Evolutionary conservation across 768 basidiomycete species (phyloP), one percentile per base, ranked within the genome.

Genomic region (Amanita exitialis): DNA sequence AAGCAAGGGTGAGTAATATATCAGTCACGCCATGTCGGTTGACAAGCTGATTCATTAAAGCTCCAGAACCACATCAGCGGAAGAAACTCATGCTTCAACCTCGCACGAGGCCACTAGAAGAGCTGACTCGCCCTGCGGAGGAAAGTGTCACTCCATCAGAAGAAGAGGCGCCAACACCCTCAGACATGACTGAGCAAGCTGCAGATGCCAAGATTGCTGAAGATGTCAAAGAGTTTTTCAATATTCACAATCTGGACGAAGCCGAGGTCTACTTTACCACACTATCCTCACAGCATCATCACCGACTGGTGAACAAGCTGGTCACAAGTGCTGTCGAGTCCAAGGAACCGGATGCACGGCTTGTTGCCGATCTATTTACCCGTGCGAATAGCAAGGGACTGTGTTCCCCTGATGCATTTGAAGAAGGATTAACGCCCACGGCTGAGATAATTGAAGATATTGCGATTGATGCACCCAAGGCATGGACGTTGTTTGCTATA

Each of bases 401-500:
- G 27, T 80, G 83, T 56, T 71, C 79, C 1, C 45, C 73, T 3
- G 76, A 74, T 3, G 64, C 76, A 3, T 83, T 96, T 64, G 84
- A 90, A 66, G 76, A 83, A 53, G 90, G 90, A 12, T 82, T 95
- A 64, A 62, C 61, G 42, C 73, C 77, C 0, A 73, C 80, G 46
- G 80, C 83, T 23, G 89, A 91, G 66, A 67, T 83, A 50, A 74
- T 98, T 59, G 90, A 92, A 59, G 93, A 97, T 61, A 78, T 93
- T 52, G 83, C 85, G 27, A 83, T 93, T 58, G 93, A 98, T 63
- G 87, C 86, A 42, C 94, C 95, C 7, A 84, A 83, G 60, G 95
- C 92, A 0, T 84, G 85, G 69, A 64, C 75, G 38, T 78, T 83
- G 53, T 82, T 90, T 63, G 88, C 82, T 10, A 70, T 78, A 53